A percentile compares a stretch with the other conserved stretches of the same genome.
Evolutionary conservation across 805 yeast species (phyloP).

Genomic region (Lachancea kluyveri): DNA sequence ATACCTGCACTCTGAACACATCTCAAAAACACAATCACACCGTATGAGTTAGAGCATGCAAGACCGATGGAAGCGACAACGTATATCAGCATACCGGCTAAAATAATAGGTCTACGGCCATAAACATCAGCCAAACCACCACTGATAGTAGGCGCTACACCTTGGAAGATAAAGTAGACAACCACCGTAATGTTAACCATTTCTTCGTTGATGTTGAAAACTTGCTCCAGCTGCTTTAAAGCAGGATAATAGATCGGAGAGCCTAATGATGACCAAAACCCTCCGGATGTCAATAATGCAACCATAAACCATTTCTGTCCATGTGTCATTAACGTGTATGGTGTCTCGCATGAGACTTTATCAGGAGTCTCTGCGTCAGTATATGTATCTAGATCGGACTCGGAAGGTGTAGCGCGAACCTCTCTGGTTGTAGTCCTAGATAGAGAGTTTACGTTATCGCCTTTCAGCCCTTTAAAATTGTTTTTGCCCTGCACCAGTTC

Average conservation of each 20-base stretch:
- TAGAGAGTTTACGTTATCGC: no score
- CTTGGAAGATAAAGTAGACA: conserved; percentile 69
- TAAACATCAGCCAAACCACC: conserved; percentile 60
- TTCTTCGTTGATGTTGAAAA: conserved; percentile 51
- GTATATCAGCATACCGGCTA: conserved; percentile 49
- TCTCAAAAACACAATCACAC: conserved; percentile 57
- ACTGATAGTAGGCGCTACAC: conserved; percentile 61
- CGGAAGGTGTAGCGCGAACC: conserved; percentile 5
- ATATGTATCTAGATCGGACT: conserved; percentile 5
- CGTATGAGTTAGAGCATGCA: conserved; percentile 52
- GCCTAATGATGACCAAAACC: conserved; percentile 66
- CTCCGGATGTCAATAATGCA: conserved; percentile 26
- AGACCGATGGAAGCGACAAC: conserved; percentile 58
- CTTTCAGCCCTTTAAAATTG: no score
- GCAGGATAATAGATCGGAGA: conserved; percentile 83
- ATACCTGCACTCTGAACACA: conserved; percentile 68
- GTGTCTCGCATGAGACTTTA: no score
- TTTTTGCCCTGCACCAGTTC: no score
- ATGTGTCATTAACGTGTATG: conserved; percentile 21
- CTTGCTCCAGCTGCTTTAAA: conserved; percentile 46
- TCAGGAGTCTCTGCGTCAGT: conserved; percentile 1
- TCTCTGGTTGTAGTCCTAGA: conserved; percentile 21
- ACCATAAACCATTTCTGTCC: conserved; percentile 29
- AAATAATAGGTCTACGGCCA: conserved; percentile 69
- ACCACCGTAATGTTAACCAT: conserved; percentile 66